Conservation (phyloP, 768 basidiomycete genomes). For the Serendipita sp. region DNA sequence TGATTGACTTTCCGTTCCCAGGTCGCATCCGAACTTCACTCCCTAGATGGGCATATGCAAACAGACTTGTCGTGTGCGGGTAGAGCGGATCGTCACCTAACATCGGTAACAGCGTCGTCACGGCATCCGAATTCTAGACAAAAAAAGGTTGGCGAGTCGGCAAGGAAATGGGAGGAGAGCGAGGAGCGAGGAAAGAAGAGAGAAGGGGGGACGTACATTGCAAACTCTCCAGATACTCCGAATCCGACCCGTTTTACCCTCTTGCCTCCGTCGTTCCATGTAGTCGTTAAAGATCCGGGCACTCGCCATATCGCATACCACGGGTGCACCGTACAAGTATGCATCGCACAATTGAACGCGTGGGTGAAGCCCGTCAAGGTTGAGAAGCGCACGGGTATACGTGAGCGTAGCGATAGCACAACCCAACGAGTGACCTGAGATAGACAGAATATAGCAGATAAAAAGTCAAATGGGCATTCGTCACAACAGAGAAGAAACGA, state of each 20-base stretch:
- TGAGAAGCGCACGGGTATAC: slow-evolving; percentile 14
- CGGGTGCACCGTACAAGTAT: slow-evolving; percentile 14
- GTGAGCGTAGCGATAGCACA: slow-evolving; percentile 15
- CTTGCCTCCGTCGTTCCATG: slow-evolving; percentile 13
- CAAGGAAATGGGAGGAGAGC: background rate
- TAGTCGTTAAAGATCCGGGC: slow-evolving; percentile 15
- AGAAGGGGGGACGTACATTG: background rate
- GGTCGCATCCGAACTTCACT: slow-evolving; percentile 10
- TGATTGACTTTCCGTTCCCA: background rate
- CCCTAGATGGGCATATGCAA: slow-evolving; percentile 11
- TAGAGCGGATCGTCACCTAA: background rate
- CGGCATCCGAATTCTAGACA: slow-evolving; percentile 8
- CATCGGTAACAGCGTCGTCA: slow-evolving; percentile 11
- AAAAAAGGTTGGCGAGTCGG: background rate
- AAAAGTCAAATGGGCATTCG: slow-evolving; percentile 1
- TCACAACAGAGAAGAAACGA: no score
- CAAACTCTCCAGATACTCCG: background rate
- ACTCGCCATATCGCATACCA: slow-evolving; percentile 14
- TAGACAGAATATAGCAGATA: background rate
- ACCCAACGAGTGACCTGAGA: slow-evolving; percentile 14
- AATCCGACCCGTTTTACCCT: slow-evolving; percentile 13
- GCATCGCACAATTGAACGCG: slow-evolving; percentile 13
- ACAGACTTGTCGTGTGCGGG: slow-evolving; percentile 12
- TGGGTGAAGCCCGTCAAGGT: slow-evolving; percentile 12
- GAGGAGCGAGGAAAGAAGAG: no score